phyloP scores from a whole-genome alignment of 768 basidiomycete genomes.

The Plicaturopsis crispa region DNA sequence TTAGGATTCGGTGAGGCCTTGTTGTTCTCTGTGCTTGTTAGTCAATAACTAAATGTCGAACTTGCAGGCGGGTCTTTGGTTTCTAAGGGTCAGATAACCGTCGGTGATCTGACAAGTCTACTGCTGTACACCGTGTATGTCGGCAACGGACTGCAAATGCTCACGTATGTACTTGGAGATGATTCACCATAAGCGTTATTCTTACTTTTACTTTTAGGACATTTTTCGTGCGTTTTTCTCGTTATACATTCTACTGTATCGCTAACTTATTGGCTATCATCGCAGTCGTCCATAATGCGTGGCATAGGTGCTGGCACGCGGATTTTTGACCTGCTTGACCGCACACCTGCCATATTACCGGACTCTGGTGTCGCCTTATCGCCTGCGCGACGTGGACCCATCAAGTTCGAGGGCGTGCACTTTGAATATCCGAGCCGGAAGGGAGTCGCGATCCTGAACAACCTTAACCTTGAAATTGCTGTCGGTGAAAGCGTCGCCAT shows the following conservation, averaged over 20 bases:
- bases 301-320: constrained; percentile 90
- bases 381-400: constrained; percentile 50
- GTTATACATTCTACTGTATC: constrained; percentile 7
- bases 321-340: constrained; percentile 90
- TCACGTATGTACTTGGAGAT: constrained; percentile 45
- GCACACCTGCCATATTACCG: constrained; percentile 66
- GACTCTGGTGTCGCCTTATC: constrained; percentile 51
- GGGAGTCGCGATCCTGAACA: constrained; percentile 73
- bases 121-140: constrained; percentile 90
- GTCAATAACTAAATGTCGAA: background rate
- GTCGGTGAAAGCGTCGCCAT: constrained; percentile 87
- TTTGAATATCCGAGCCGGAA: constrained; percentile 90
- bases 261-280: background rate
- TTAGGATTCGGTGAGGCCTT: constrained; percentile 74
- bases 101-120: constrained; percentile 86
- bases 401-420: constrained; percentile 75
- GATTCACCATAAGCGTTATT: constrained; percentile 7
- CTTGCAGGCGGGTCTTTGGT: constrained; percentile 84
- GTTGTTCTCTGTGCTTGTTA: background rate
- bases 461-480: constrained; percentile 72
- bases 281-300: constrained; percentile 88
- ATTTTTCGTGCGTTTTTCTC: constrained; percentile 27
- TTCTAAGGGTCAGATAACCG: constrained; percentile 78
- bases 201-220: constrained; percentile 28
- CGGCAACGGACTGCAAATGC: constrained; percentile 70